Conservation (phyloP, 2,329 filamentous ascomycete species). For the Penicillium sp. region DNA sequence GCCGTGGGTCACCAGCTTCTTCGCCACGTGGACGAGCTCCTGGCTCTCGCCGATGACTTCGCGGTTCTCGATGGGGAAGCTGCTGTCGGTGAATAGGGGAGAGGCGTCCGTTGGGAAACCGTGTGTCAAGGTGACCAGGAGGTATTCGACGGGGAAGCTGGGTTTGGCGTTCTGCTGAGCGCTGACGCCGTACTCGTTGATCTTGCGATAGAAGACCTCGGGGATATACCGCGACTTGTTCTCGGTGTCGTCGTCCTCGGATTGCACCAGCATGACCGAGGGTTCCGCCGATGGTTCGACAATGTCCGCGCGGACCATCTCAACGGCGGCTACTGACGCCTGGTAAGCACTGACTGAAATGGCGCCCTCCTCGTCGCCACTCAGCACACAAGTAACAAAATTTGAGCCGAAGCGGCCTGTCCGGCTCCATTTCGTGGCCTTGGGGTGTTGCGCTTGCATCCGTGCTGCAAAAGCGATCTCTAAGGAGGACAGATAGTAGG, state of each 20-base stretch:
- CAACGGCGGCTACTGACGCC: conserved; percentile 86
- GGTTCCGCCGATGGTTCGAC: conserved; percentile 92
- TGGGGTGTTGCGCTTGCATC: conserved; percentile 78
- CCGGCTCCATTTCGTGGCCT: conserved; percentile 92
- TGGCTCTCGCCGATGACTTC: conserved; percentile 77
- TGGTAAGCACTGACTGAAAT: conserved; percentile 89
- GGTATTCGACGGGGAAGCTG: conserved; percentile 89
- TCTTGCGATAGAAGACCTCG: conserved; percentile 88
- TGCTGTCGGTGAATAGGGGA: conserved; percentile 61
- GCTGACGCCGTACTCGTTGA: conserved; percentile 93
- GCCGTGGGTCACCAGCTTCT: conserved; percentile 59
- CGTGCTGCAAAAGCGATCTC: conserved; percentile 84
- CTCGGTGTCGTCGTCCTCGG: conserved; percentile 65
- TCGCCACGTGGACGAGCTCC: conserved; percentile 60
- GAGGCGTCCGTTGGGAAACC: conserved; percentile 78
- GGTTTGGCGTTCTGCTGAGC: conserved; percentile 97
- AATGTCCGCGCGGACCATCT: conserved; percentile 93
- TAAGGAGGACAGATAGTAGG: conserved; percentile 83
- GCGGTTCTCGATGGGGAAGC: conserved; percentile 86
- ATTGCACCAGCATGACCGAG: conserved; percentile 84
- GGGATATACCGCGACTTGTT: conserved; percentile 80
- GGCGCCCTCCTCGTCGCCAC: conserved; percentile 79
- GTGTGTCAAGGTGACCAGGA: conserved; percentile 90
- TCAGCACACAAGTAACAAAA: conserved; percentile 91
- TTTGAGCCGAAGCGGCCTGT: conserved; percentile 88